Base-by-base conservation (phyloP, 495 filamentous ascomycete species). In the Lasiosphaeria miniovina region DNA sequence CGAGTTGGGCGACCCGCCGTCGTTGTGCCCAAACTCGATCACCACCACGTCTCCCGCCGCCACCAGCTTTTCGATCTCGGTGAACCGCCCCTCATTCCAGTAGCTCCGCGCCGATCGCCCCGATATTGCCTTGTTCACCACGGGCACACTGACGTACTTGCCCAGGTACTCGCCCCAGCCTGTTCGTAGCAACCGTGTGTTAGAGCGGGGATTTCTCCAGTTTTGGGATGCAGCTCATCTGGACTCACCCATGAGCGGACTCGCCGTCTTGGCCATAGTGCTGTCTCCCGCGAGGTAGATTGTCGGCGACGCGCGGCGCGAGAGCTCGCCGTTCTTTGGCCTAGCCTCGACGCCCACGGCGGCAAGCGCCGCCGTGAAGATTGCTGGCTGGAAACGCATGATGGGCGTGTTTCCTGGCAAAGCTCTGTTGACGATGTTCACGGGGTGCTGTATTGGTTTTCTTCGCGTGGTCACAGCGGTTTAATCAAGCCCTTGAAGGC, bases 1-100 rank as follows among this genome's bases (percentile, higher is more conserved):
- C n/a, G 67, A 65, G 7, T 74, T 72, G 4, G 86, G 77, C 5
- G 80, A 83, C 10, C 84, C 83, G 54, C 85, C 84, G 64, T 87
- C 85, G 68, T 88, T 88, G 75, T 88, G 84, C 1, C 85, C 84
- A 59, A 88, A 86, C 62, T 84, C 82, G 64, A 86, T 85, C 49
- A 86, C 72, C 43, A 86, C 82, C 35, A 73, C 82, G 69, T 88
- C 84, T 49, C 79, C 81, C 7, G 74, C 31, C 41, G 76, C 57
- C 15, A 86, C 71, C 17, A 71, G 58, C 49, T 66, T 60, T 64
- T 80, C 78, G 61, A 88, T 78, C 12, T 74, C 74, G 48, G 75
- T 62, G 75, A 88, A 88, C 34, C 82, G 84, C 52, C 78, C 79
- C 68, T 87, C 85, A 60, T 82, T 78, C 0, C 77, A 83, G 71